These are phyloP conservation scores for Sporothrix sp. DNA, from an alignment of 2,329 filamentous ascomycete species.

Conservation along the genomic window DNA sequence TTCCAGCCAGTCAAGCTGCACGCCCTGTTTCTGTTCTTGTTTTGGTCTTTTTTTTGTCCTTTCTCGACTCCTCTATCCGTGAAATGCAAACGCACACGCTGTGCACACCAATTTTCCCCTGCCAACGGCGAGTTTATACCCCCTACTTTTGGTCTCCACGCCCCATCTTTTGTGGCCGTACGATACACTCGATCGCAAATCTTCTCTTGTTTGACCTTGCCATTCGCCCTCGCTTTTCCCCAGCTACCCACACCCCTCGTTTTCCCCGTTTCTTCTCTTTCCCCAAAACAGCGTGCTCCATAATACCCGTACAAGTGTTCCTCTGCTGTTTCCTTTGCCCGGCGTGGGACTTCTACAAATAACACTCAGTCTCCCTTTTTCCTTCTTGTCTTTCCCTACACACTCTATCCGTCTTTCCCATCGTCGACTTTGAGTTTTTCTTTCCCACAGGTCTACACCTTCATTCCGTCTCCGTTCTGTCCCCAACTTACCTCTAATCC, in stretches of 20 bases:
- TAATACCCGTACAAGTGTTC: too few relatives aligned
- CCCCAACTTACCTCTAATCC: too few relatives aligned
- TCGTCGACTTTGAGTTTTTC: background rate
- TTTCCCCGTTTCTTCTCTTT: background rate
- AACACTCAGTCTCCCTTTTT: background rate
- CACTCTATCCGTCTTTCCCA: background rate
- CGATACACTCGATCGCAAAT: background rate
- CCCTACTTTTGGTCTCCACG: background rate
- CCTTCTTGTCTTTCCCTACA: too few relatives aligned
- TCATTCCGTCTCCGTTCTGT: too few relatives aligned
- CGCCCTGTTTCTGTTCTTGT: background rate
- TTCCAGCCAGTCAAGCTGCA: background rate
- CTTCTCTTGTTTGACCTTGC: background rate
- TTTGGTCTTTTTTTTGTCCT: background rate
- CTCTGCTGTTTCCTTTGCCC: too few relatives aligned
- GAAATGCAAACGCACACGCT: background rate
- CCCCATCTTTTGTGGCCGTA: conserved; percentile 1
- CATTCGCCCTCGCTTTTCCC: too few relatives aligned
- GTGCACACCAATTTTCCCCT: conserved; percentile 1
- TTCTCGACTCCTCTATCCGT: background rate
- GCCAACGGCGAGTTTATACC: background rate
- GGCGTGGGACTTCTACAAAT: too few relatives aligned
- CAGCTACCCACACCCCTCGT: background rate
- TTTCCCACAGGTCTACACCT: background rate
- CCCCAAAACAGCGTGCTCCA: too few relatives aligned